Evolutionary conservation across 2,329 filamentous ascomycete genomes (phyloP).

Genomic region (Fusarium sp.): DNA sequence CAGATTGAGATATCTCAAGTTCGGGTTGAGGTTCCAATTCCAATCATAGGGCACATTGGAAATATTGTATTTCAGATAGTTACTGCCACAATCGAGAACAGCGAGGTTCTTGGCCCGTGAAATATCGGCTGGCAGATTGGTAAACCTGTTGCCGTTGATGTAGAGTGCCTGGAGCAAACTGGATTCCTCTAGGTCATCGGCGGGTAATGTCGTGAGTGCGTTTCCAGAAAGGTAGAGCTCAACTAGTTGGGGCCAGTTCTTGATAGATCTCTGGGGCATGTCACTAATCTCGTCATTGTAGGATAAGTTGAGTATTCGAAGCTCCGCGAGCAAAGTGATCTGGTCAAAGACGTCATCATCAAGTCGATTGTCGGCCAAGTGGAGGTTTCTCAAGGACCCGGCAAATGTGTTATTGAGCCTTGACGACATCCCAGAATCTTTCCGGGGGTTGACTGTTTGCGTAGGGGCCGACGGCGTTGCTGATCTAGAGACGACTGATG

Average conservation of each 20-base stretch:
- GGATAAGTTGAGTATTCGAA: conserved; percentile 90
- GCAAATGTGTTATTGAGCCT: conserved; percentile 89
- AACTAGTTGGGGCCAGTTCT: conserved; percentile 88
- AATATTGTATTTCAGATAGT: conserved; percentile 97
- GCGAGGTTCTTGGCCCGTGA: conserved; percentile 93
- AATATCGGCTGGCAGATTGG: conserved; percentile 93
- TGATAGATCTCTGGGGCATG: conserved; percentile 88
- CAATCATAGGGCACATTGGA: conserved; percentile 99
- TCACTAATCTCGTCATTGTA: conserved; percentile 92
- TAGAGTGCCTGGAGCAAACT: conserved; percentile 90
- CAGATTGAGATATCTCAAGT: conserved; percentile 93
- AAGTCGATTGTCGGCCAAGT: conserved; percentile 92
- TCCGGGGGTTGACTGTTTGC: conserved; percentile 71
- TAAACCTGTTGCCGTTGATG: conserved; percentile 98
- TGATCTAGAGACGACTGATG: conserved; percentile 81
- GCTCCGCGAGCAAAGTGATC: conserved; percentile 82
- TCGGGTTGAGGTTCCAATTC: conserved; percentile 99
- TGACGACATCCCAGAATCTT: conserved; percentile 89
- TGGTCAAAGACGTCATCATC: conserved; percentile 97
- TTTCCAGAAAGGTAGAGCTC: conserved; percentile 97
- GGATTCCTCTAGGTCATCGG: conserved; percentile 92
- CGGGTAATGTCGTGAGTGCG: conserved; percentile 88
- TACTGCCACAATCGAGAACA: conserved; percentile 94
- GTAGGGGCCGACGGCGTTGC: conserved; percentile 64
- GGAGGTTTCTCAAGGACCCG: conserved; percentile 84